Percentiles rank a stretch among this genome's conserved stretches.
Conservation (phyloP, 306 rosid species). For the Pyrus betulifolia region DNA sequence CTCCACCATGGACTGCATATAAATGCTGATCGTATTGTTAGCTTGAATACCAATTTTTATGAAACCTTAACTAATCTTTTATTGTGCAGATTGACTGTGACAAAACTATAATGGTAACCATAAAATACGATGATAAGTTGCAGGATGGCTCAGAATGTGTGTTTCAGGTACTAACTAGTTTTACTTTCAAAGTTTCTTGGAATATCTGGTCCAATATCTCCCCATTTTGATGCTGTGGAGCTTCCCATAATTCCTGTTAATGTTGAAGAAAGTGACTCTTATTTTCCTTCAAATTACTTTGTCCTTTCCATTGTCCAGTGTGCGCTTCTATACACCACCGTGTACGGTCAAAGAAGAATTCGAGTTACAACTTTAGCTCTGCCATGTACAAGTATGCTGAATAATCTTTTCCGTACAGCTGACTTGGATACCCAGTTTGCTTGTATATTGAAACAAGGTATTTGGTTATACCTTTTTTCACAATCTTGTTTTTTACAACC, state of each 20-base stretch:
- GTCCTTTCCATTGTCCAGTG: conserved; percentile 35
- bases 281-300: not conserved
- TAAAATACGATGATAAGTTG: conserved; percentile 91
- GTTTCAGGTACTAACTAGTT: conserved; percentile 60
- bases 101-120: conserved; percentile 76
- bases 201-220: not conserved
- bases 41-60: not conserved
- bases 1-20: not conserved
- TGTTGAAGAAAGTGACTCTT: not conserved
- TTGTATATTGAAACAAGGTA: conserved; percentile 83
- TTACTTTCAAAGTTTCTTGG: conserved; percentile 5
- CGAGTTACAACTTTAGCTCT: conserved; percentile 66
- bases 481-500: not conserved
- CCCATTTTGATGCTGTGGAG: not conserved
- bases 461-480: conserved; percentile 1
- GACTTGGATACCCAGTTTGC: conserved; percentile 84
- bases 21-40: not conserved
- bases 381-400: conserved; percentile 76
- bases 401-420: conserved; percentile 80
- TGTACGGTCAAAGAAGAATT: conserved; percentile 82
- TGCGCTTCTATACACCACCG: conserved; percentile 84
- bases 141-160: conserved; percentile 94
- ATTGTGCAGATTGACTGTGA: conserved; percentile 83
- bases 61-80: not conserved
- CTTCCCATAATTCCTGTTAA: not conserved